Conservation (phyloP, 371 early-diverging fungal genomes). For the Rozella allomycis region DNA sequence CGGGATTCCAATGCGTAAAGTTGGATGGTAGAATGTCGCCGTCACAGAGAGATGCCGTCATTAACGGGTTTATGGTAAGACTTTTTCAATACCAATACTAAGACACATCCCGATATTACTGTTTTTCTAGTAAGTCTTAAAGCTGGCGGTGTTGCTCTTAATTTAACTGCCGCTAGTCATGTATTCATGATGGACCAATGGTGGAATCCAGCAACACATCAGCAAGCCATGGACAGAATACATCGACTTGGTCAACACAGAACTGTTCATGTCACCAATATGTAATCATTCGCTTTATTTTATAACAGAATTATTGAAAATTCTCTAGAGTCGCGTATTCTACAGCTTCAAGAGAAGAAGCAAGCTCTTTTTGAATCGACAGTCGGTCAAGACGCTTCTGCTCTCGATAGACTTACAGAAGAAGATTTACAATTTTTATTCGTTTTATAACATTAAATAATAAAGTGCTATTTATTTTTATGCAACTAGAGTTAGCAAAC, state of each 20-base stretch:
- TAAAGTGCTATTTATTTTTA: too few species aligned
- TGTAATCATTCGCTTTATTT: background rate
- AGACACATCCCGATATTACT: slow-evolving; percentile 2
- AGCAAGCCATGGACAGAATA: slow-evolving; percentile 31
- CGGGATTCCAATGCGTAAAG: slow-evolving; percentile 71
- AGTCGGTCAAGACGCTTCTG: slow-evolving; percentile 45
- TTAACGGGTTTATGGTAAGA: slow-evolving; percentile 62
- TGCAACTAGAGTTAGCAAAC: too few species aligned
- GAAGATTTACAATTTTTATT: too few species aligned
- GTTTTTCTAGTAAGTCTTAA: slow-evolving; percentile 13
- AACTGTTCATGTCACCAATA: slow-evolving; percentile 61
- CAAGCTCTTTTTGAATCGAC: slow-evolving; percentile 69
- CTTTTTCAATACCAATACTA: too few species aligned
- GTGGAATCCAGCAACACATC: slow-evolving; percentile 78
- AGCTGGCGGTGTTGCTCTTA: slow-evolving; percentile 92
- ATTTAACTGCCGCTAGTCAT: slow-evolving; percentile 76
- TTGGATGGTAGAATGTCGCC: slow-evolving; percentile 88
- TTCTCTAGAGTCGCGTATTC: slow-evolving; percentile 79
- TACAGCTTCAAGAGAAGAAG: slow-evolving; percentile 87
- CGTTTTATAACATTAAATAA: too few species aligned
- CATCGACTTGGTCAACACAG: slow-evolving; percentile 36
- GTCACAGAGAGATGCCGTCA: slow-evolving; percentile 51
- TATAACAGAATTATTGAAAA: slow-evolving; percentile 62
- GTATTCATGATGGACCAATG: slow-evolving; percentile 60
- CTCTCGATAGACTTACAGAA: too few species aligned